Evolutionary conservation across 176 grass and related monocot genomes (phyloP), one percentile per base, ranked within the genome.

Genomic region (Rhipidocladum racemiflorum): DNA sequence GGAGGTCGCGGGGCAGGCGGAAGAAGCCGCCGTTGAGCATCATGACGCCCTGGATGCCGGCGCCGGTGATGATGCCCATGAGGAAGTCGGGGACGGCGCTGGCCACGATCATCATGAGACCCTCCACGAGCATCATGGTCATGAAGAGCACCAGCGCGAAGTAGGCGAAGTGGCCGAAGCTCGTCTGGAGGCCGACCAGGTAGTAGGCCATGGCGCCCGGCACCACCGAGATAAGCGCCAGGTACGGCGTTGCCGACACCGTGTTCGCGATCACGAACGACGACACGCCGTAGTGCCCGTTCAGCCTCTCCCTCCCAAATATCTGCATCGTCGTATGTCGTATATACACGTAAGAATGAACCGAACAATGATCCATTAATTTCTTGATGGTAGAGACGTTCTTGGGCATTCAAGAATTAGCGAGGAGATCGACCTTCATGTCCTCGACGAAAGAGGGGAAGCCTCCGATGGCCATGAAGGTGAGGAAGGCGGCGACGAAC

Each of bases 371-470:
- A 57, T 24, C 55, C 55, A 25, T n/a, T n/a, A n/a, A n/a, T 57
- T 25, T 57, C n/a, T 24, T 57, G 55, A 25, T 25, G 55, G 55
- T 12, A 57, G n/a, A 57, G 24, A 57, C 12, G n/a, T 57, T 24
- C 1, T 25, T 57, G n/a, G n/a, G 24, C 55, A 57, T 57, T 24
- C 55, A 24, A 4, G n/a, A 57, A 25, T 11, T 57, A 57, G n/a
- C 1, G 55, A 25, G 12, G 9, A 57, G 55, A 97, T 91, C 91
- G n/a, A 97, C 94, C 91, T 99, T 99, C 93, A 99, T 99, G 77
- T 99, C 96, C 89, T 99, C 96, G 0, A 95, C 93, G 80, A 99
- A 99, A 7, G 93, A 99, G 20, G 96, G 93, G 72, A 99, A 99
- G 25, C 96, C 96, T 29, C 96, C 93, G 25, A 99, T 99, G 21